phyloP scores from a whole-genome alignment of 352 stramenopile genomes.

The Hyaloperonospora brassicae region DNA sequence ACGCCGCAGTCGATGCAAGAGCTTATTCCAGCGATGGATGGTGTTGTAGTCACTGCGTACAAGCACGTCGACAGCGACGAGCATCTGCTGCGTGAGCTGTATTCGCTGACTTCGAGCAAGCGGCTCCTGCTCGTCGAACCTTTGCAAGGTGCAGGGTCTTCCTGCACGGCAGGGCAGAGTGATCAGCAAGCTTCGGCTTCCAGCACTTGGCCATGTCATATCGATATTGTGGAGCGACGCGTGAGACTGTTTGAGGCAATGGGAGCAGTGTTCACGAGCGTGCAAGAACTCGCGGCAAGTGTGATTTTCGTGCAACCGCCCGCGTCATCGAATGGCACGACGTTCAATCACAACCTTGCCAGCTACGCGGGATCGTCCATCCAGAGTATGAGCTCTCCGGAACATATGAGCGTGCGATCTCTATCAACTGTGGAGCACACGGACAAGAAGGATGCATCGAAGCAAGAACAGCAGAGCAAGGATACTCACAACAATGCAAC shows the following conservation, averaged over 20 bases:
- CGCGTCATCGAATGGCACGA: slow-evolving; percentile 37
- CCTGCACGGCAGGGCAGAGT: slow-evolving; percentile 42
- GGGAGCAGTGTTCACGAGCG: slow-evolving; percentile 56
- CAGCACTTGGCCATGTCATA: slow-evolving; percentile 5
- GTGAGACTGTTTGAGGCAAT: slow-evolving; percentile 56
- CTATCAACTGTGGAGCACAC: slow-evolving; percentile 15
- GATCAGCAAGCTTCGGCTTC: slow-evolving; percentile 25
- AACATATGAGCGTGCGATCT: slow-evolving; percentile 50
- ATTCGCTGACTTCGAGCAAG: slow-evolving; percentile 37
- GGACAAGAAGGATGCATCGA: slow-evolving; percentile 14
- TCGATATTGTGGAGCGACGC: slow-evolving; percentile 44
- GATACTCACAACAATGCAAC: slow-evolving; percentile 6
- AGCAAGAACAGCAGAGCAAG: slow-evolving; percentile 14
- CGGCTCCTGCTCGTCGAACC: slow-evolving; percentile 62
- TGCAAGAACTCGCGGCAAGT: slow-evolving; percentile 74
- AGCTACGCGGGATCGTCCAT: slow-evolving; percentile 41
- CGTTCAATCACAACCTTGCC: slow-evolving; percentile 60
- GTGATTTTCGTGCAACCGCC: slow-evolving; percentile 77
- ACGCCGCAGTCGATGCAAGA: slow-evolving; percentile 66
- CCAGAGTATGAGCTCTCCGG: slow-evolving; percentile 53
- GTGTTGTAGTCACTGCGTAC: slow-evolving; percentile 57
- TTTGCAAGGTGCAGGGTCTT: slow-evolving; percentile 40
- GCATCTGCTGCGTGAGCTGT: slow-evolving; percentile 43
- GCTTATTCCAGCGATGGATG: slow-evolving; percentile 67
- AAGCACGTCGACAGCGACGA: slow-evolving; percentile 46